These are phyloP conservation scores for Corchorus capsularis DNA, from an alignment of 345 rosid species.

Conservation along the genomic window DNA sequence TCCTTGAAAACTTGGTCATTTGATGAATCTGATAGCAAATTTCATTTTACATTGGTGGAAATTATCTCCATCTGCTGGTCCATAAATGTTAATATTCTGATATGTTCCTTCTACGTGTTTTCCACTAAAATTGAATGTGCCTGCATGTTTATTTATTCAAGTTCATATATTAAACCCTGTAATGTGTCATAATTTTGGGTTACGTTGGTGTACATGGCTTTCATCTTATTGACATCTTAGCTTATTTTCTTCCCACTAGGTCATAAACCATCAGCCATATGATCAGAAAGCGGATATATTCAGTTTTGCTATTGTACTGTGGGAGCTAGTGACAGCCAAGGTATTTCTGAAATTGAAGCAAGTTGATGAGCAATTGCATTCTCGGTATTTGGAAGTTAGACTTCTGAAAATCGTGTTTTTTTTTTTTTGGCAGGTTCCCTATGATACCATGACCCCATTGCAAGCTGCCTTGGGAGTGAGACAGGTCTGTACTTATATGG, in stretches of 20 bases:
- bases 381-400: slow-evolving; percentile 4
- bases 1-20: background rate
- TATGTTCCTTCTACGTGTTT: background rate
- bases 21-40: slow-evolving; percentile 8
- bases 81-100: slow-evolving; percentile 11
- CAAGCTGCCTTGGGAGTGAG: slow-evolving; percentile 86
- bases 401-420: background rate
- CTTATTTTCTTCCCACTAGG: slow-evolving; percentile 39
- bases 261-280: slow-evolving; percentile 71
- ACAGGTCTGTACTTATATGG: slow-evolving; percentile 44
- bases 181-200: background rate
- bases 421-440: slow-evolving; percentile 55
- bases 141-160: background rate
- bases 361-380: background rate
- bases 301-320: slow-evolving; percentile 76
- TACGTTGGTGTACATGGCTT: background rate
- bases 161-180: background rate
- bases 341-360: slow-evolving; percentile 30
- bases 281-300: slow-evolving; percentile 76
- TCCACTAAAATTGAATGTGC: background rate
- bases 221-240: background rate
- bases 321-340: slow-evolving; percentile 84
- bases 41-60: background rate
- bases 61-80: background rate
- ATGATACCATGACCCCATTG: slow-evolving; percentile 64